phyloP scores from a whole-genome alignment of 495 filamentous ascomycete genomes.

The Cryomyces antarcticus region DNA sequence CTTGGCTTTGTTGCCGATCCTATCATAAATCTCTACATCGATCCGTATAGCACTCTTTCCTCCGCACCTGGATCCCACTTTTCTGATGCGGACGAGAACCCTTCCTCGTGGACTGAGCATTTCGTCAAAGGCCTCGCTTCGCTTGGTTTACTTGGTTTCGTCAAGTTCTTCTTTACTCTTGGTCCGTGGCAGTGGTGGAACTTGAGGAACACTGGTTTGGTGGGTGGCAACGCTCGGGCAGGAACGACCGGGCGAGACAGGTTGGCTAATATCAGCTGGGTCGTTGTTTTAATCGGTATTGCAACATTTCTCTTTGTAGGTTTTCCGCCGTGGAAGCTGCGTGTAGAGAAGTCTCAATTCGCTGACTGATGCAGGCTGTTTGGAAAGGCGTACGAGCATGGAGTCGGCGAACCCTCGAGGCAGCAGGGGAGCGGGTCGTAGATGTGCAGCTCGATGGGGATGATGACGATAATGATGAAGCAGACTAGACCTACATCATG shows the following conservation, averaged over 20 bases:
- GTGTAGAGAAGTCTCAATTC: not conserved
- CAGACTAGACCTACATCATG: not conserved
- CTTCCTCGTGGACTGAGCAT: conserved; percentile 50
- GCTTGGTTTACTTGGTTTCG: conserved; percentile 65
- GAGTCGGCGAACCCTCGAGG: conserved; percentile 48
- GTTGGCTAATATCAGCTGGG: conserved; percentile 50
- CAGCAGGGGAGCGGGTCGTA: conserved; percentile 55
- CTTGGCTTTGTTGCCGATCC: conserved; percentile 86
- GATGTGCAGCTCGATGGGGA: conserved; percentile 64
- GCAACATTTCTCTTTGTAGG: conserved; percentile 66
- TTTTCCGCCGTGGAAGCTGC: conserved; percentile 2
- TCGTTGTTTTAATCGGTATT: conserved; percentile 60
- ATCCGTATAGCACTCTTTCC: conserved; percentile 38
- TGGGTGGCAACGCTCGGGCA: conserved; percentile 26
- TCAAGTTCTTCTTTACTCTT: conserved; percentile 56
- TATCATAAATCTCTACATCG: conserved; percentile 71
- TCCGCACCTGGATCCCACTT: conserved; percentile 11
- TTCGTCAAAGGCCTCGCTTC: conserved; percentile 74
- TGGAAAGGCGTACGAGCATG: conserved; percentile 59
- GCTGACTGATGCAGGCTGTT: conserved; percentile 34
- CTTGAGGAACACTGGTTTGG: conserved; percentile 31
- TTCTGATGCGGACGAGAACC: conserved; percentile 20
- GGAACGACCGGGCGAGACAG: conserved; percentile 51
- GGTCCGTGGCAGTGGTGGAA: conserved; percentile 63
- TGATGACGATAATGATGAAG: conserved; percentile 40